Percentiles rank a stretch among this genome's conserved stretches.
Conservation (phyloP, 768 basidiomycete genomes). For the Lentinula sp. region DNA sequence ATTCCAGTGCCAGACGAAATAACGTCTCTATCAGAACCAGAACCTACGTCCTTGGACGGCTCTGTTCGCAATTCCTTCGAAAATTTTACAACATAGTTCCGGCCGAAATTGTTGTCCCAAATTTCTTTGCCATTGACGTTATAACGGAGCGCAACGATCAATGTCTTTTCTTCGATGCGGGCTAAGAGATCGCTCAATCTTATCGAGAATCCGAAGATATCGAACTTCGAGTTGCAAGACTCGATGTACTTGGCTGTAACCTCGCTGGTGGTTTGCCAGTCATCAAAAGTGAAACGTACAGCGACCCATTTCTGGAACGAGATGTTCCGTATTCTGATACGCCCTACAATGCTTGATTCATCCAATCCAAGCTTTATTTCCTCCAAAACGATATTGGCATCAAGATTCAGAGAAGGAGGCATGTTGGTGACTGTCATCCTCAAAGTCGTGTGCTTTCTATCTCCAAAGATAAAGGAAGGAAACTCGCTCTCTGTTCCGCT, state of each 20-base stretch:
- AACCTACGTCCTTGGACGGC: constrained; percentile 18
- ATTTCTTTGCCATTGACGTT: constrained; percentile 65
- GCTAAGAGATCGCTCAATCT: constrained; percentile 72
- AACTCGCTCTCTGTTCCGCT: constrained; percentile 78
- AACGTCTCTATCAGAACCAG: constrained; percentile 28
- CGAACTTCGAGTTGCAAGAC: constrained; percentile 44
- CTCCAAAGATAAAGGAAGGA: constrained; percentile 60
- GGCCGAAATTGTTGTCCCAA: constrained; percentile 87
- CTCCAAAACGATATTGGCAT: constrained; percentile 49
- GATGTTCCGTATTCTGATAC: constrained; percentile 75
- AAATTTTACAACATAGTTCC: constrained; percentile 78
- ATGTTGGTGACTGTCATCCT: constrained; percentile 67
- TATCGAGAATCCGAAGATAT: constrained; percentile 74
- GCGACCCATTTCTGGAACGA: constrained; percentile 85
- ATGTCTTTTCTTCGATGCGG: constrained; percentile 75
- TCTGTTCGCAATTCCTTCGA: constrained; percentile 20
- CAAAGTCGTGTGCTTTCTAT: constrained; percentile 27
- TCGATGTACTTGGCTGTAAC: constrained; percentile 69
- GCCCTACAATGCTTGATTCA: constrained; percentile 57
- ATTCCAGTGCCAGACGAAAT: constrained; percentile 37
- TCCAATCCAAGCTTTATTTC: constrained; percentile 46
- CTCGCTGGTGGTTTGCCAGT: constrained; percentile 95
- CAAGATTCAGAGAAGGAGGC: constrained; percentile 35
- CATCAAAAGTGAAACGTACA: constrained; percentile 88
- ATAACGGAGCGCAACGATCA: constrained; percentile 76